phyloP scores from a whole-genome alignment of 331 rosid genomes.

The Spiraea crenata region DNA sequence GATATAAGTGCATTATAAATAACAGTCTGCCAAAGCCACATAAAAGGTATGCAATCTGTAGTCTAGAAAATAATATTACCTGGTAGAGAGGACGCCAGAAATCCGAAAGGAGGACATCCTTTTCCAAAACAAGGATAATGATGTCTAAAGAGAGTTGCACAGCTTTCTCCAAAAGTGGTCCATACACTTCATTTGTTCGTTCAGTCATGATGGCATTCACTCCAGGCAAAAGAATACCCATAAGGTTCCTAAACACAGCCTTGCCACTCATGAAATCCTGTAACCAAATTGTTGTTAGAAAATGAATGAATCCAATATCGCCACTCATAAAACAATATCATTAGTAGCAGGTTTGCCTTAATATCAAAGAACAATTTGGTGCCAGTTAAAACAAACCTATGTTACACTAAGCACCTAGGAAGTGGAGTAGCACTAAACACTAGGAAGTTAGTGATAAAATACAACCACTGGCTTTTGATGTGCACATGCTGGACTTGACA shows the following conservation, averaged over 20 bases:
- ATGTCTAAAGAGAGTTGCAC: constrained; percentile 88
- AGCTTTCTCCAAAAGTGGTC: constrained; percentile 83
- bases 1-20: neutral
- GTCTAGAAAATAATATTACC: constrained; percentile 37
- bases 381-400: neutral
- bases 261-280: constrained; percentile 99
- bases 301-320: neutral
- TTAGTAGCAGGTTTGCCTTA: neutral
- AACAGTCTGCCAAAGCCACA: neutral
- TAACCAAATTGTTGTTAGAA: constrained; percentile 15
- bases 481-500: constrained; percentile 9
- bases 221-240: constrained; percentile 87
- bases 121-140: constrained; percentile 73
- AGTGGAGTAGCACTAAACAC: neutral
- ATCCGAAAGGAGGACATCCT: constrained; percentile 85
- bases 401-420: neutral
- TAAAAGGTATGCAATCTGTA: neutral
- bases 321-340: neutral
- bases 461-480: neutral
- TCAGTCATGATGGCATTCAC: constrained; percentile 69
- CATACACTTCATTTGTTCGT: constrained; percentile 72
- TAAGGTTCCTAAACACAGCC: constrained; percentile 79
- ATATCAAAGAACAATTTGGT: neutral
- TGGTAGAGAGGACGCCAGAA: constrained; percentile 92
- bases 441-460: neutral